Evolutionary conservation across 768 basidiomycete species (phyloP).

Genomic region (Amylocystis lapponica): DNA sequence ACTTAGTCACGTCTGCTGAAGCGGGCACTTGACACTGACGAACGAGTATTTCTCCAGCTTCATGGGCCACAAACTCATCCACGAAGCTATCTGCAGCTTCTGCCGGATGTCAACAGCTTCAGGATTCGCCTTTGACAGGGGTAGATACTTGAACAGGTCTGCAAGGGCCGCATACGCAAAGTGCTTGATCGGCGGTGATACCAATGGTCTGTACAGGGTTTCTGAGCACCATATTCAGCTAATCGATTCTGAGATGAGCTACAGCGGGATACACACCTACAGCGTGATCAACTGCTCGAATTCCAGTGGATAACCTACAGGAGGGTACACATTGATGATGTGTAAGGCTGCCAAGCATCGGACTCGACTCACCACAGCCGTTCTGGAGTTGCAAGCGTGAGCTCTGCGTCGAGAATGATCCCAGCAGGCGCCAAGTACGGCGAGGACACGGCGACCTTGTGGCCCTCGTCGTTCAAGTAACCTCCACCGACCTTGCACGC

Average conservation of each 20-base stretch:
- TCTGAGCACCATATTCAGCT: constrained; percentile 32
- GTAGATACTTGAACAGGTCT: constrained; percentile 72
- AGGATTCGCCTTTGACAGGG: constrained; percentile 55
- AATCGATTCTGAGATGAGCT: not conserved
- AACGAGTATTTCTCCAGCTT: constrained; percentile 51
- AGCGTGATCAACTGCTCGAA: constrained; percentile 75
- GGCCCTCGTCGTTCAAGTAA: constrained; percentile 62
- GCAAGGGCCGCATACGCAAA: constrained; percentile 61
- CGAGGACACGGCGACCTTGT: constrained; percentile 54
- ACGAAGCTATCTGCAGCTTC: constrained; percentile 65
- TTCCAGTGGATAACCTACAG: constrained; percentile 68
- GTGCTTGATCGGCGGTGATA: constrained; percentile 54
- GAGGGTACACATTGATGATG: not conserved
- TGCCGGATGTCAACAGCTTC: constrained; percentile 53
- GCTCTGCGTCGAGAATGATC: constrained; percentile 71
- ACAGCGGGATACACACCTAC: constrained; percentile 44
- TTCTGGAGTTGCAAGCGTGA: constrained; percentile 69
- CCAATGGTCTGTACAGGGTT: constrained; percentile 51
- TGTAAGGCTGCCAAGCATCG: constrained; percentile 7
- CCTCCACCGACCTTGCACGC: constrained; percentile 38
- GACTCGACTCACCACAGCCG: constrained; percentile 63
- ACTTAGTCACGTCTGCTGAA: not conserved
- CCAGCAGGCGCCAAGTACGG: constrained; percentile 61
- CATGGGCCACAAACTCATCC: constrained; percentile 77
- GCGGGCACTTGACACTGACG: constrained; percentile 39